Base-by-base conservation (phyloP, 169 alveolate genomes). In the Eimeria falciformis region DNA sequence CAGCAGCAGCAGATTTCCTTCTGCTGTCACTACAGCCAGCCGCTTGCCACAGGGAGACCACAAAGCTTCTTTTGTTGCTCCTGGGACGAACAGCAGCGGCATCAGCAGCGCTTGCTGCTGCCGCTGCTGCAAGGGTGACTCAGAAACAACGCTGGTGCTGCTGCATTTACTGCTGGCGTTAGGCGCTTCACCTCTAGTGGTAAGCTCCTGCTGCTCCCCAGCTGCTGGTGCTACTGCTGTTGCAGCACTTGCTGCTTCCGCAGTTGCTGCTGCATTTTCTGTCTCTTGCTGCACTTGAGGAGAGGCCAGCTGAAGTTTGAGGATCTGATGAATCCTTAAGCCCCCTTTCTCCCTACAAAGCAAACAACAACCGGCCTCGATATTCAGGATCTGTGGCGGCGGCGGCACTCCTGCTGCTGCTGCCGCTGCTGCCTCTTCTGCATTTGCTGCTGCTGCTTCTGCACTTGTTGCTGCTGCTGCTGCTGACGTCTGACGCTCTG, bases 21-120 rank as follows among this genome's bases (percentile, higher is more conserved):
- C 92, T 21, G 79, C 66, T 5, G 92, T 65, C 3, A 47, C 92
- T 1, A 85, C 71, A 29, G 92, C 92, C 21, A 85, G 73, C 43
- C 92, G 68, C 71, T 58, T 43, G 43, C 92, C 92, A 25, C 92
- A 85, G 85, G 92, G 92, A 23, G 82, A 58, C 92, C 92, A 85
- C 21, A 43, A 46, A 27, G 92, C 92, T 75, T 85, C 83, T 56
- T 85, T 77, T 47, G 86, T 47, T 77, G 86, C 86, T 14, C 86
- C 86, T 6, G 86, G 86, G 23, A 77, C 86, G 21, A 77, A 77
- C 86, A 77, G 68, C 50, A 77, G 68, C 23, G 86, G 86, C 86
- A 77, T 77, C 47, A 77, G 47, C 23, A 77, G 69, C 3, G 86
- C 47, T 46, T 46, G 86, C 73, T 18, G 73, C n/a, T 14, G 73